Base-by-base conservation (phyloP, 768 basidiomycete species). In the Tylopilus vinaceipallidus region DNA sequence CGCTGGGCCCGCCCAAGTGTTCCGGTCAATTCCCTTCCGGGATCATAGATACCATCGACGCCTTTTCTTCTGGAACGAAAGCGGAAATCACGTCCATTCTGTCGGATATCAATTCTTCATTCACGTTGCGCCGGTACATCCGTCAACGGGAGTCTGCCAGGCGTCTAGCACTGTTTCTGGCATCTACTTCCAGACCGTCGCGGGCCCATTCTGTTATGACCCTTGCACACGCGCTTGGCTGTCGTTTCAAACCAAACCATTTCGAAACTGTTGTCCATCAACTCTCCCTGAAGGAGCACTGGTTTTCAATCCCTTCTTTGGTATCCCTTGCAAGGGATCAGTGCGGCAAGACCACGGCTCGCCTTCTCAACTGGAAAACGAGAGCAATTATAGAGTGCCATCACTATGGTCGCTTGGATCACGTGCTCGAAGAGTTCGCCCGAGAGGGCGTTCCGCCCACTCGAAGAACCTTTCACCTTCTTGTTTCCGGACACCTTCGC, bases 301-400 rank as follows among this genome's bases (percentile, higher is more conserved):
- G 88, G 86, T 52, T 66, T 29, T 59, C 70, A 12, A 66, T 91
- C 4, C 68, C 80, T 17, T 53, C 66, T 19, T 60, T 81, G 16
- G 77, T 81, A 45, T 64, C 68, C 23, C 68, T 81, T 17, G 85
- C 76, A 42, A 72, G 70, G 53, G 62, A 70, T 30, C 76, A 82
- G 19, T 72, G 75, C 14, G 77, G 78, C 36, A 71, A 69, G 45
- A 73, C 76, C 3, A 83, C 80, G 3, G 55, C 67, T 26, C 77
- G 81, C 27, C 71, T 91, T 20, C 74, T 91, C 53, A 82, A 91
- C 62, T 90, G 86, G 87, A 78, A 79, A 41, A 71, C 77, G 8
- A 78, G 80, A 32, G 84, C 86, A 1, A 60, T 81, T 34, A 65
- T 83, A 49, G 83, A 88, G 63, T 71, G 68, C 5, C 70, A 76